A percentile compares a stretch with the other conserved stretches of the same genome.
phyloP scores from a whole-genome alignment of 2,329 filamentous ascomycete species.

The Xylaria sp. region DNA sequence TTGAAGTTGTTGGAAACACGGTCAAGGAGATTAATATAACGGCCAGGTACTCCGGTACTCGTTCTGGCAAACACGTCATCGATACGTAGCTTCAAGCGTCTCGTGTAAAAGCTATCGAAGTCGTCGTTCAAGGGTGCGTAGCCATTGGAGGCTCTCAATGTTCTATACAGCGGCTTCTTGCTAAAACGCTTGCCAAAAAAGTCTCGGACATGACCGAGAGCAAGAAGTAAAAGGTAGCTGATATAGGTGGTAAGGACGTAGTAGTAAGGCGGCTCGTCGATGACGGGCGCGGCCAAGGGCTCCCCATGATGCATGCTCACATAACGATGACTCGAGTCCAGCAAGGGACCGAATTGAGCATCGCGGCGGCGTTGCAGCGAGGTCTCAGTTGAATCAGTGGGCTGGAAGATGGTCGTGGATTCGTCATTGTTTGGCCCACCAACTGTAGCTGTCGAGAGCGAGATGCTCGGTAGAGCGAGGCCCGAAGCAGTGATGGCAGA shows the following conservation, averaged over 20 bases:
- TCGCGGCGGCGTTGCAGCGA: slow-evolving; percentile 80
- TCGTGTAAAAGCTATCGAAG: slow-evolving; percentile 98
- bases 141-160: slow-evolving; percentile 83
- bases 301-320: slow-evolving; percentile 87
- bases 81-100: slow-evolving; percentile 90
- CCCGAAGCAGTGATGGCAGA: slow-evolving; percentile 76
- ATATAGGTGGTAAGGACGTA: slow-evolving; percentile 98
- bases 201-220: slow-evolving; percentile 93
- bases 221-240: slow-evolving; percentile 94
- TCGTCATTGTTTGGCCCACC: slow-evolving; percentile 79
- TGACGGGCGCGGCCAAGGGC: slow-evolving; percentile 81
- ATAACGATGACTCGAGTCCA: slow-evolving; percentile 84
- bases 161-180: slow-evolving; percentile 81
- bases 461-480: slow-evolving; percentile 87
- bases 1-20: slow-evolving; percentile 93
- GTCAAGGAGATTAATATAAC: slow-evolving; percentile 92
- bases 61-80: slow-evolving; percentile 97
- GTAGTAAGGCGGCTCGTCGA: slow-evolving; percentile 97
- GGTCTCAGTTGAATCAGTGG: slow-evolving; percentile 84
- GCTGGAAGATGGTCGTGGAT: slow-evolving; percentile 83
- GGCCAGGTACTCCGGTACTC: slow-evolving; percentile 90
- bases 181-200: slow-evolving; percentile 98
- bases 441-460: slow-evolving; percentile 84
- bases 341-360: slow-evolving; percentile 89
- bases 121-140: slow-evolving; percentile 97